Base-by-base conservation (phyloP, 805 yeast species). In the Yarrowia divulgata region DNA sequence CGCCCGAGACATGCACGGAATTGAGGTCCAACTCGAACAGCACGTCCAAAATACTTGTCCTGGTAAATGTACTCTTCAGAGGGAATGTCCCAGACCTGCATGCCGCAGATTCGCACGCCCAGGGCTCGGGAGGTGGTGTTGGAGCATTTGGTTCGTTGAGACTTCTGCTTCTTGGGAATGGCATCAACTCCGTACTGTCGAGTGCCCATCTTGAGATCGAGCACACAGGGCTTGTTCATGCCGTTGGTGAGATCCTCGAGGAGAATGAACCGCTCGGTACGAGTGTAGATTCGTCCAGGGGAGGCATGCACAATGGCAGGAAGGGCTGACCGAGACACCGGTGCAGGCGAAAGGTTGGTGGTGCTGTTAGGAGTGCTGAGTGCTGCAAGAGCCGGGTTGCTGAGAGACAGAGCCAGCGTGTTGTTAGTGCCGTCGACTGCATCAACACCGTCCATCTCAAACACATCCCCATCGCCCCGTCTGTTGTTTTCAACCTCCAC, bases 141-240 rank as follows among this genome's bases (percentile, higher is more conserved):
- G 3, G 84, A 80, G 78, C 99, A 95, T 79, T 95, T 95, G 68
- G 83, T 82, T 42, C 91, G 80, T 79, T 95, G 99, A 0, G 97
- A 91, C 60, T 80, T 76, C 75, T 88, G 89, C 78, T 95, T 95
- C 62, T 87, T 80, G 14, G 79, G 77, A 7, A 84, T 83, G 0
- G 98, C 98, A 72, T 93, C 97, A n/a, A 94, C 89, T 10, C 99
- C 99, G 75, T 95, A 95, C 79, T 95, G 99, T 70, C 99, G 84
- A 0, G 99, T 94, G 0, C 99, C 99, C 98, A 95, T 95, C 77
- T 95, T 95, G 74, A 95, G 82, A 79, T 95, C 99, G 63, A 95
- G 80, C 0, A 94, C 98, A 76, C 97, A 93, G 0, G 99, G 98
- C 72, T 85, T 85, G 39, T 79, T 81, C 88, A 94, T 87, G 32